Conservation (phyloP, 1,284 basidiomycete genomes). For the Xerocomus cyaneibrunnescens region DNA sequence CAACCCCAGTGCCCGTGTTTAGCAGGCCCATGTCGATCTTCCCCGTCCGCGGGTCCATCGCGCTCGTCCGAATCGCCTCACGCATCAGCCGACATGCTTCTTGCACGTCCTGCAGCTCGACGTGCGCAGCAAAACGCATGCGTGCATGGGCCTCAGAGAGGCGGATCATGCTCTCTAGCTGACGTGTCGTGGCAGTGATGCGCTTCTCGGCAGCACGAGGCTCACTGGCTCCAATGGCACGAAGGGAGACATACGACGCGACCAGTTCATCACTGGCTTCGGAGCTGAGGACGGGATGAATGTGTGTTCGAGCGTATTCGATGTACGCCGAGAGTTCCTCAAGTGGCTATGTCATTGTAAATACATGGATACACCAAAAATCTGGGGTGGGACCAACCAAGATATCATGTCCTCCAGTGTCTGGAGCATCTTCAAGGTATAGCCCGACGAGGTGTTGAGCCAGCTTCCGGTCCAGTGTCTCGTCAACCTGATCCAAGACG, state of each 20-base stretch:
- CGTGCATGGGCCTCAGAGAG: conserved; percentile 95
- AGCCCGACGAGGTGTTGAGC: conserved; percentile 93
- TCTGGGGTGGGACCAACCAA: conserved; percentile 53
- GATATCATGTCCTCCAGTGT: conserved; percentile 62
- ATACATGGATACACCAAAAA: background rate
- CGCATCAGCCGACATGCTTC: conserved; percentile 94
- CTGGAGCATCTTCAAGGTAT: conserved; percentile 89
- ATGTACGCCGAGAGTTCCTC: conserved; percentile 94
- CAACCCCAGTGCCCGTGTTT: conserved; percentile 88
- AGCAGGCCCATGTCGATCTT: conserved; percentile 96
- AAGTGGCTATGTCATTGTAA: conserved; percentile 58
- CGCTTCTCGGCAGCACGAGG: conserved; percentile 86
- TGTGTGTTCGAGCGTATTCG: conserved; percentile 87
- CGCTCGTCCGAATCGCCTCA: conserved; percentile 91
- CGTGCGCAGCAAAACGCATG: conserved; percentile 87
- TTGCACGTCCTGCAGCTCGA: conserved; percentile 84
- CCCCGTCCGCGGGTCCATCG: conserved; percentile 93
- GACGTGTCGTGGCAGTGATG: conserved; percentile 97
- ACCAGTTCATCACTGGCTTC: conserved; percentile 87
- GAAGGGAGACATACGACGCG: conserved; percentile 88
- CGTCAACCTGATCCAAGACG: conserved; percentile 94
- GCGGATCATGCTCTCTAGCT: conserved; percentile 98
- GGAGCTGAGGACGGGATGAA: conserved; percentile 88
- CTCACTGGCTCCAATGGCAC: conserved; percentile 84
- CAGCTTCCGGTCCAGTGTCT: conserved; percentile 82